Evolutionary conservation across 116 monocot genomes (phyloP).

Genomic region (Cymodocea nodosa): DNA sequence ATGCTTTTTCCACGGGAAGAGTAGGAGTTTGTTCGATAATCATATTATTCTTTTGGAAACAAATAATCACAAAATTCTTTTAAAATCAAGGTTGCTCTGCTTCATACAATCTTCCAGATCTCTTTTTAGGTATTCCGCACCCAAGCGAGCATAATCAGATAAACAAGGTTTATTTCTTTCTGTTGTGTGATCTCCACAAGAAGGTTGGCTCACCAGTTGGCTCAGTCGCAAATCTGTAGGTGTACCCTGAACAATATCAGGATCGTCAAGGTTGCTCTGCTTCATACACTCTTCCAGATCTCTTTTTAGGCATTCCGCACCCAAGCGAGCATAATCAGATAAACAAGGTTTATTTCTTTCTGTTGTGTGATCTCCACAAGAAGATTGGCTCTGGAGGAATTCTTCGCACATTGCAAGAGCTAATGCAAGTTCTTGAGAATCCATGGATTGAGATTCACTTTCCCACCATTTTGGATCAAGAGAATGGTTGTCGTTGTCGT

Average conservation of each 20-base stretch:
- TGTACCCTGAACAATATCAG: slow-evolving; percentile 31
- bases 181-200: slow-evolving; percentile 45
- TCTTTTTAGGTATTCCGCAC: slow-evolving; percentile 46
- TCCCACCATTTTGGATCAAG: slow-evolving; percentile 80
- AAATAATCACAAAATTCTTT: no score
- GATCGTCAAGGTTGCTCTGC: slow-evolving; percentile 13
- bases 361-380: slow-evolving; percentile 44
- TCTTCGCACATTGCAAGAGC: slow-evolving; percentile 75
- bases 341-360: slow-evolving; percentile 31
- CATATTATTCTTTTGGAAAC: no score
- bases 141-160: slow-evolving; percentile 65
- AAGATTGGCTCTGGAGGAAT: slow-evolving; percentile 79
- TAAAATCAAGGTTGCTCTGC: slow-evolving; percentile 13
- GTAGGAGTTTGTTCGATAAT: no score
- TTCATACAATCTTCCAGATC: slow-evolving; percentile 79
- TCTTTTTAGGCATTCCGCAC: slow-evolving; percentile 46
- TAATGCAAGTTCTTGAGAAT: slow-evolving; percentile 91
- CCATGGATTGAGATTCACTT: slow-evolving; percentile 68
- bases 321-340: slow-evolving; percentile 65
- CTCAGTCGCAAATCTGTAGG: slow-evolving; percentile 63
- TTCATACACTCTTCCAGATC: slow-evolving; percentile 80
- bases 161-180: slow-evolving; percentile 28
- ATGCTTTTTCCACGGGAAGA: no score
- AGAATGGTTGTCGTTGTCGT: slow-evolving; percentile 17
- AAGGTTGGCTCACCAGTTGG: slow-evolving; percentile 84